Conservation (phyloP, 2,329 filamentous ascomycete genomes). For the Aureobasidium lini region DNA sequence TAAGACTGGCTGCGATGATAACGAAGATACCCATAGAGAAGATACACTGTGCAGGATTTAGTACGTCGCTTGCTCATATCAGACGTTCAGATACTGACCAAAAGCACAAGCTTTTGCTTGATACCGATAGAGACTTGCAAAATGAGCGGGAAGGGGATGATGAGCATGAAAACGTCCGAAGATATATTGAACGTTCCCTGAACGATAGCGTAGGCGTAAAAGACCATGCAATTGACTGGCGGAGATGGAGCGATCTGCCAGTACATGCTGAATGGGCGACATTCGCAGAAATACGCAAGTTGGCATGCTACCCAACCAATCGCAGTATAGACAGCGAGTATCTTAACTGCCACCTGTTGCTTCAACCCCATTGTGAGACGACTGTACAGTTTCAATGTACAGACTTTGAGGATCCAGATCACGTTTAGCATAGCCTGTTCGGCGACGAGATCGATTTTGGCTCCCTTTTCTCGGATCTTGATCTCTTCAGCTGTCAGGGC, state of each 20-base stretch:
- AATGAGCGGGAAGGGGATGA: conserved; percentile 50
- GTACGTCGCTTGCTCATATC: neutral
- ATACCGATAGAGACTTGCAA: conserved; percentile 42
- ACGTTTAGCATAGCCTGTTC: conserved; percentile 51
- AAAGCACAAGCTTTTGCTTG: conserved; percentile 48
- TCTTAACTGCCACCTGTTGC: conserved; percentile 42
- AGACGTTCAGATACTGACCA: conserved; percentile 18
- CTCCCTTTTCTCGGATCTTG: conserved; percentile 34
- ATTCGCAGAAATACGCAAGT: conserved; percentile 47
- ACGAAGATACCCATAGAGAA: conserved; percentile 47
- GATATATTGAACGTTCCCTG: conserved; percentile 54
- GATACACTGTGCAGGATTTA: conserved; percentile 22
- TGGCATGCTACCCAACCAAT: conserved; percentile 47
- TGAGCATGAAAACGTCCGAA: conserved; percentile 53
- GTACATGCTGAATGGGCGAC: conserved; percentile 49
- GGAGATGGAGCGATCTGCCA: conserved; percentile 32
- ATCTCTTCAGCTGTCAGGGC: conserved; percentile 30
- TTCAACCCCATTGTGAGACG: conserved; percentile 25
- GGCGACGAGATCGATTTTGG: conserved; percentile 38
- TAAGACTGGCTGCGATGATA: conserved; percentile 39
- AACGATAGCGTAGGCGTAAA: conserved; percentile 48
- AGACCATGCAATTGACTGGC: conserved; percentile 20
- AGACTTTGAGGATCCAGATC: conserved; percentile 51
- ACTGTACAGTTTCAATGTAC: conserved; percentile 51
- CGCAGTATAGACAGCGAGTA: conserved; percentile 42